Percentiles rank a stretch among this genome's conserved stretches.
phyloP scores from a whole-genome alignment of 148 eudicot species.

The Drosera capensis region DNA sequence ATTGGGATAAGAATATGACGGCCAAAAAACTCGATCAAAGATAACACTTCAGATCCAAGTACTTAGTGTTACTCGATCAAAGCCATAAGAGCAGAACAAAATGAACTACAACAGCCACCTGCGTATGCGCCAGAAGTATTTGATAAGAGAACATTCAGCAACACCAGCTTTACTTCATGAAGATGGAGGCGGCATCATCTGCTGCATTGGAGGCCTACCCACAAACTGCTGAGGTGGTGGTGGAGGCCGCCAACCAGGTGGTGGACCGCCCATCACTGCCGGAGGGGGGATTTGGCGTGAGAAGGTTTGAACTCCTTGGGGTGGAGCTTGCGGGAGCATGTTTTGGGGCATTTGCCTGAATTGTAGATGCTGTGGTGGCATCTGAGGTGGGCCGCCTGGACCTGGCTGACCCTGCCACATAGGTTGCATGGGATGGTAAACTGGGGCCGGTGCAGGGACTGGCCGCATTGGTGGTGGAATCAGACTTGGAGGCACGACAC shows the following conservation, averaged over 20 bases:
- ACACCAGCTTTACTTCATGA: too few species aligned
- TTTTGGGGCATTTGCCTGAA: slow-evolving; percentile 41
- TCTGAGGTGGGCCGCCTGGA: slow-evolving; percentile 19
- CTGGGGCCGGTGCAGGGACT: too few species aligned
- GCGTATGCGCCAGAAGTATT: too few species aligned
- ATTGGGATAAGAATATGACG: too few species aligned
- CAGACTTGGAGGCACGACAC: slow-evolving; percentile 41
- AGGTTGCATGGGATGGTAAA: slow-evolving; percentile 42
- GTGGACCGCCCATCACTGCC: slow-evolving; percentile 35
- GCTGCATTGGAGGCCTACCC: slow-evolving; percentile 49
- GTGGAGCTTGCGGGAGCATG: slow-evolving; percentile 68
- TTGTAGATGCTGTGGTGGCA: slow-evolving; percentile 43
- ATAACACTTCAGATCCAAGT: too few species aligned
- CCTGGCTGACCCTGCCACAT: slow-evolving; percentile 61
- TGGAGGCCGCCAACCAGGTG: slow-evolving; percentile 39
- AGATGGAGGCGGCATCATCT: slow-evolving; percentile 58
- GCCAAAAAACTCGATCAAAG: too few species aligned
- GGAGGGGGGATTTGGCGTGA: slow-evolving; percentile 38
- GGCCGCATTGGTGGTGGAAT: slow-evolving; percentile 21
- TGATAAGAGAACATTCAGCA: too few species aligned
- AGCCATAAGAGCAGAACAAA: too few species aligned
- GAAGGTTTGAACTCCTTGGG: slow-evolving; percentile 21
- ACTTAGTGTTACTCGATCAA: too few species aligned
- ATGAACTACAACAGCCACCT: too few species aligned
- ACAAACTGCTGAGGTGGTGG: slow-evolving; percentile 46